These are phyloP conservation scores for Kondoa malvinella DNA, from an alignment of 768 basidiomycete genomes.

Conservation along the genomic window DNA sequence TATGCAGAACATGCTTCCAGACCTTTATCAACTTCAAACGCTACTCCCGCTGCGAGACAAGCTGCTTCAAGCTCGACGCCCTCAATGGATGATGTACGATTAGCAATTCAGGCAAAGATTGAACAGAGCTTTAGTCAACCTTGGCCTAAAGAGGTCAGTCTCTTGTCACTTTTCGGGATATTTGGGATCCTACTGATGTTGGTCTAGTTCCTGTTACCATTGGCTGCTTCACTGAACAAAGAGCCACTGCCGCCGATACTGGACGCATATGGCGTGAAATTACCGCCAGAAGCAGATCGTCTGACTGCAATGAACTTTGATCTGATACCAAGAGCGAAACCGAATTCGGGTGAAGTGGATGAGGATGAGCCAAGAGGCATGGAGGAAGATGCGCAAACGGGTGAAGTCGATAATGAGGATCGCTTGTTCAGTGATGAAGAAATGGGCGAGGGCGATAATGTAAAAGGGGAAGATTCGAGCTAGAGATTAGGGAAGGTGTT, in stretches of 20 bases:
- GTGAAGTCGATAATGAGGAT: background rate
- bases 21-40: slow-evolving; percentile 19
- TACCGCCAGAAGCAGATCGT: slow-evolving; percentile 33
- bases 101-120: slow-evolving; percentile 34
- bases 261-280: slow-evolving; percentile 34
- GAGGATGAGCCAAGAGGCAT: background rate
- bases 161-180: background rate
- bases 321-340: slow-evolving; percentile 26
- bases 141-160: slow-evolving; percentile 34
- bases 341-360: background rate
- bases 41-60: background rate
- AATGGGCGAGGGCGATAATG: background rate
- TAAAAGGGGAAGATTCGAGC: background rate
- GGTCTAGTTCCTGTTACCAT: slow-evolving; percentile 33
- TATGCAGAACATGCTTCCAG: slow-evolving; percentile 34
- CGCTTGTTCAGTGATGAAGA: background rate
- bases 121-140: slow-evolving; percentile 33
- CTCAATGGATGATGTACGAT: slow-evolving; percentile 31
- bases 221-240: slow-evolving; percentile 34
- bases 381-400: background rate
- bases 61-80: slow-evolving; percentile 1
- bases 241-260: slow-evolving; percentile 34
- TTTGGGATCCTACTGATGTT: background rate
- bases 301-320: slow-evolving; percentile 35
- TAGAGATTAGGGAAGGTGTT: too few relatives aligned